Evolutionary conservation across 306 rosid genomes (phyloP), one percentile per base, ranked within the genome.

Genomic region (Casuarina glauca): DNA sequence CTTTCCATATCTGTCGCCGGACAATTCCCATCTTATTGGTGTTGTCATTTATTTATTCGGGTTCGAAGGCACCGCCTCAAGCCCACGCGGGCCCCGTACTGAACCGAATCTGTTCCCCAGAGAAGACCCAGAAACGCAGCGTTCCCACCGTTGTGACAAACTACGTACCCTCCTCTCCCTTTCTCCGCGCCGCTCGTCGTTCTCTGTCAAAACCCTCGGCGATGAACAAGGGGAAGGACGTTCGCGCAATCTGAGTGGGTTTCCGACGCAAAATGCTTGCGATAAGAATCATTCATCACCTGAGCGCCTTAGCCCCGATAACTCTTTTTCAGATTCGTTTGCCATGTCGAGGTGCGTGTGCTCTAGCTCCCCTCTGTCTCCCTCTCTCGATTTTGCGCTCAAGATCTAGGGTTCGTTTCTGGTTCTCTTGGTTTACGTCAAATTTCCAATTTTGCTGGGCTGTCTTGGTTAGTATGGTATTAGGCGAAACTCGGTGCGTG

Each of bases 311-410:
- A 67, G 41, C 69, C 19, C 76, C 61, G 35, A 32, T 80, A 51
- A 44, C 11, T 71, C 74, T 58, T 44, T 76, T n/a, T 68, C 78
- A 73, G 72, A 71, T 78, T 62, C 86, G 70, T 46, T 76, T 73
- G 74, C 81, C 84, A 88, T 88, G 91, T 88, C 86, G 72, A 88
- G 91, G 91, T 88, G 58, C 16, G 69, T 53, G 17, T 36, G 6
- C 4, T 45, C 55, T 26, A 58, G 39, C 64, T 20, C 12, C 70
- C 41, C 70, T 64, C 70, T 66, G 11, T 39, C 70, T 39, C 70
- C 16, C 70, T 12, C 1, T 0, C 44, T 0, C 64, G 6, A 1
- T 20, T 1, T 15, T 17, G 9, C 11, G 46, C 48, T 6, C 71
- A 43, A 66, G 35, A 41, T 41, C 42, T 66, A 41, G 50, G 50